phyloP scores from a whole-genome alignment of 2,329 filamentous ascomycete genomes.

The Ceratocystis alfenasii region DNA sequence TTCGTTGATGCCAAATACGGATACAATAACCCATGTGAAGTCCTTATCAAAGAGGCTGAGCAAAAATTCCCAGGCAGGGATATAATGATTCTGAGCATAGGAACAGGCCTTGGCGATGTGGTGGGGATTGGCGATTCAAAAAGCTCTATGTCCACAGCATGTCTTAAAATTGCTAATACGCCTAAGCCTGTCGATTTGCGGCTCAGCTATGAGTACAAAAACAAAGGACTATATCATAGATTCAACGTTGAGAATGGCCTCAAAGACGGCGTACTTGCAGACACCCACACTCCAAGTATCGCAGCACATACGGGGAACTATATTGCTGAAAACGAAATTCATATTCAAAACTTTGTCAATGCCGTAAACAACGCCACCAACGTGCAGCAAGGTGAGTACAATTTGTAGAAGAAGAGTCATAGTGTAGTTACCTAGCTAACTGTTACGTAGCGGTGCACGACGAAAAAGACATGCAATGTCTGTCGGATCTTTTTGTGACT shows the following conservation, averaged over 20 bases:
- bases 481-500: no score
- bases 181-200: not conserved
- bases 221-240: conserved; percentile 22
- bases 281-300: conserved; percentile 23
- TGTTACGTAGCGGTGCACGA: no score
- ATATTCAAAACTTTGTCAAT: no score
- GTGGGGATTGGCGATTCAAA: conserved; percentile 23
- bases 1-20: conserved; percentile 28
- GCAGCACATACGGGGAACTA: conserved; percentile 25
- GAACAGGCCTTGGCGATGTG: conserved; percentile 26
- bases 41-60: conserved; percentile 27
- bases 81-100: conserved; percentile 25
- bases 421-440: no score
- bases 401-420: no score
- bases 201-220: not conserved
- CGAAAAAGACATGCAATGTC: no score
- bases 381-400: no score
- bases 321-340: not conserved
- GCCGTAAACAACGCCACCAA: no score
- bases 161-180: fast-evolving
- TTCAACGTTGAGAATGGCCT: conserved; percentile 28
- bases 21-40: conserved; percentile 28
- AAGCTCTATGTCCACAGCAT: not conserved
- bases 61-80: conserved; percentile 24
- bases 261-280: conserved; percentile 25